phyloP scores from a whole-genome alignment of 495 filamentous ascomycete genomes.

The Diplogelasinospora grovesii region DNA sequence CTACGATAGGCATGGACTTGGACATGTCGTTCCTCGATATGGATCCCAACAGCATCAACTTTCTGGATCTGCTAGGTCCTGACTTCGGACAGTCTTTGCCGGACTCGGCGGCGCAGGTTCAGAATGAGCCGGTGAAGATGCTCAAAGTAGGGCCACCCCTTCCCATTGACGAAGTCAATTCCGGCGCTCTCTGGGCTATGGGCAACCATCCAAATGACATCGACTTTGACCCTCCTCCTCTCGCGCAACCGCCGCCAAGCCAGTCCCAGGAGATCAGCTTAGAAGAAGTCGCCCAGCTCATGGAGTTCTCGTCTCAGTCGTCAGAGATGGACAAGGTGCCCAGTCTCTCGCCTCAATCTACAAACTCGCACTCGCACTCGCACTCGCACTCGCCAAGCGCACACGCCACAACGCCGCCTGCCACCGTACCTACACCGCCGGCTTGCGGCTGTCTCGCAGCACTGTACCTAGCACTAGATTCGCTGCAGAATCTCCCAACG shows the following conservation, averaged over 20 bases:
- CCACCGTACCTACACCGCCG: no score
- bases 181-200: no score
- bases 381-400: not conserved
- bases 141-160: no score
- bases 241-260: no score
- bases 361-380: conserved; percentile 5
- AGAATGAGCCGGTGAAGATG: not conserved
- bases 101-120: not conserved
- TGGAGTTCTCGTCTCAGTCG: no score
- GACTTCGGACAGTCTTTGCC: conserved; percentile 4
- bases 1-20: conserved; percentile 20
- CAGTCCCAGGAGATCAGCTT: not conserved
- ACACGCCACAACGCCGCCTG: not conserved
- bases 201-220: not conserved
- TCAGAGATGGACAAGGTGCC: conserved; percentile 9
- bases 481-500: conserved; percentile 38
- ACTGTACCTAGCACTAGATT: conserved; percentile 40
- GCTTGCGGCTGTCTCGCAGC: conserved; percentile 32
- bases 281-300: not conserved
- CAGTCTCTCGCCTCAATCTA: conserved; percentile 7
- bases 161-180: no score
- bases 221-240: not conserved
- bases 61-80: conserved; percentile 22
- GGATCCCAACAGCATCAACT: conserved; percentile 22
- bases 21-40: conserved; percentile 31